Conservation (phyloP, 2,329 filamentous ascomycete genomes). For the Akanthomyces uredinophilus region DNA sequence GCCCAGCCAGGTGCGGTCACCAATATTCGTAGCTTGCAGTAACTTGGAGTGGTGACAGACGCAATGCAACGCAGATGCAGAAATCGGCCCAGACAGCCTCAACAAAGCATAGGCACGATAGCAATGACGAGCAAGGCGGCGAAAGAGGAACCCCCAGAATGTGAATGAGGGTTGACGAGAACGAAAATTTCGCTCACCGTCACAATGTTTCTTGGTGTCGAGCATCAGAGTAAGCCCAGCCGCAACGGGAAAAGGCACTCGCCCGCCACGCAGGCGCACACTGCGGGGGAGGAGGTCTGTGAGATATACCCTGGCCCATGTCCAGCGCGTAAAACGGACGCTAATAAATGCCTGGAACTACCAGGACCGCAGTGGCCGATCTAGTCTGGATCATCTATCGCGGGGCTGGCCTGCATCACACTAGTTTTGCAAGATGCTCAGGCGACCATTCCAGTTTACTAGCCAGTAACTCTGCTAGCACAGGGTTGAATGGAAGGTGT, state of each 20-base stretch:
- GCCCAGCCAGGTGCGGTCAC: background rate
- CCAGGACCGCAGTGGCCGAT: conserved; percentile 2
- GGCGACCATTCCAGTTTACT: background rate
- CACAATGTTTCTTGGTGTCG: background rate
- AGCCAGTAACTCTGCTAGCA: background rate
- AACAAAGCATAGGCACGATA: background rate
- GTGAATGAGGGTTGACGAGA: background rate
- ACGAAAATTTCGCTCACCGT: background rate
- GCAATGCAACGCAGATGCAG: background rate
- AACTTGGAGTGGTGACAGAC: background rate
- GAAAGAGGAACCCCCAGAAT: background rate
- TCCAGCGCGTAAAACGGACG: background rate
- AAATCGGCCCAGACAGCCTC: background rate
- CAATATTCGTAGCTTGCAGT: background rate
- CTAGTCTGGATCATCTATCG: conserved; percentile 8
- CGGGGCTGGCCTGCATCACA: conserved; percentile 2
- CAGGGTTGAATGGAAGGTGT: background rate
- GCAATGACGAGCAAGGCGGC: background rate
- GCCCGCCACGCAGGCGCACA: background rate
- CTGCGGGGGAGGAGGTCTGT: background rate
- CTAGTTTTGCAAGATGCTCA: conserved; percentile 1
- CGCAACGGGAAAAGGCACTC: conserved; percentile 7
- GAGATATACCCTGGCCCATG: background rate
- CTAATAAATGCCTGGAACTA: conserved; percentile 4
- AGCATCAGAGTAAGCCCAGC: conserved; percentile 1